A percentile compares a stretch with the other conserved stretches of the same genome.
Evolutionary conservation across 352 stramenopile species (phyloP).

Genomic region (Globisporangium radiosum): DNA sequence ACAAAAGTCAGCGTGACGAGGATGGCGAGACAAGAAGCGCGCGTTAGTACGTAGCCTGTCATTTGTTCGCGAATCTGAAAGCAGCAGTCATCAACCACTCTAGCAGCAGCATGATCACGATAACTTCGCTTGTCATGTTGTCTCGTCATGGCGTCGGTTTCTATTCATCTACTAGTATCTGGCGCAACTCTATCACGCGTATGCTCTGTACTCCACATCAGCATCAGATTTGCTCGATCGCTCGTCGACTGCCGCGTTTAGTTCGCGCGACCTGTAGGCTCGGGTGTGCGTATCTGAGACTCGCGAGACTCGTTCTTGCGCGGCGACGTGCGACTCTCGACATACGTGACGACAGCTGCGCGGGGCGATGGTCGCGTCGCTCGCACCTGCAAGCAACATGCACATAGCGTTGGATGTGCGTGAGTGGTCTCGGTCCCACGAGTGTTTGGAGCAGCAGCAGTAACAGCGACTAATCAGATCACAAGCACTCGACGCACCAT

Average conservation of each 20-base stretch:
- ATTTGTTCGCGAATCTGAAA: no score
- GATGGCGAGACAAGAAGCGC: no score
- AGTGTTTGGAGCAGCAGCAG: neutral
- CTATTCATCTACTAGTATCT: no score
- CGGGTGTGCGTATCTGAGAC: constrained; percentile 10
- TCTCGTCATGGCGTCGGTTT: no score
- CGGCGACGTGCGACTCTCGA: constrained; percentile 2
- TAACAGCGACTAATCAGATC: neutral
- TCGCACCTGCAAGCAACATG: constrained; percentile 8
- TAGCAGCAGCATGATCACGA: no score
- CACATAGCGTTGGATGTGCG: neutral
- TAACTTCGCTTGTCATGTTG: no score
- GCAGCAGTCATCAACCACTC: no score
- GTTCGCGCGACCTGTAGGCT: constrained; percentile 3
- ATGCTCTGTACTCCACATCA: no score
- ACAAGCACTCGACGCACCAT: constrained; percentile 7
- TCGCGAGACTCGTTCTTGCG: constrained; percentile 13
- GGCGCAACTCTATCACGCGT: no score
- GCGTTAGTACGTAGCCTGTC: no score
- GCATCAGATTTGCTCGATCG: neutral
- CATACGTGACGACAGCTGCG: neutral
- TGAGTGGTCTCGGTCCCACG: neutral
- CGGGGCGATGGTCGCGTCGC: constrained; percentile 16
- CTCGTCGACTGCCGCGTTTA: neutral
- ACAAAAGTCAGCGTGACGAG: no score